A percentile compares a stretch with the other conserved stretches of the same genome.
These are phyloP conservation scores for Brachypodium distachyon DNA, from an alignment of 202 grass and related monocot species.

Conservation along the genomic window DNA sequence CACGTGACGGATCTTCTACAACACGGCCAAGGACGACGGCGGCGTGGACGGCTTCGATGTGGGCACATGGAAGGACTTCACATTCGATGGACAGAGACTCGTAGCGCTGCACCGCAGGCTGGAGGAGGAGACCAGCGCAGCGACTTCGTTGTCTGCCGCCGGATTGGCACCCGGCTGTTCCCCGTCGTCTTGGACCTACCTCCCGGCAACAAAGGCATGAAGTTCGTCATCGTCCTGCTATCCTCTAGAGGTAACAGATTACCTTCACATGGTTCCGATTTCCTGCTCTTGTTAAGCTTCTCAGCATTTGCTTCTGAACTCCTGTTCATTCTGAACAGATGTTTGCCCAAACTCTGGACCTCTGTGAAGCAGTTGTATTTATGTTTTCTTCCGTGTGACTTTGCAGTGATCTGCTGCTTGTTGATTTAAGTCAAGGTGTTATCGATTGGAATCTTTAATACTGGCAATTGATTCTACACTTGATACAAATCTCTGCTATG, in stretches of 20 bases:
- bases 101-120: constrained; percentile 23
- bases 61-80: constrained; percentile 39
- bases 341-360: too few relatives aligned
- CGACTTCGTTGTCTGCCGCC: constrained; percentile 39
- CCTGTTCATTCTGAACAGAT: too few relatives aligned
- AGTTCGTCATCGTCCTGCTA: constrained; percentile 31
- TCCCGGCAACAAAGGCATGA: constrained; percentile 41
- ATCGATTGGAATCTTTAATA: too few relatives aligned
- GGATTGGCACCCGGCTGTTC: constrained; percentile 13
- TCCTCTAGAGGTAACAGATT: constrained; percentile 16
- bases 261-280: too few relatives aligned
- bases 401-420: too few relatives aligned
- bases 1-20: constrained; percentile 38
- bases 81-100: constrained; percentile 36
- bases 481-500: too few relatives aligned
- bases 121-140: constrained; percentile 12
- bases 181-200: constrained; percentile 43
- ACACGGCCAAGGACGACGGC: constrained; percentile 36
- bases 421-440: too few relatives aligned
- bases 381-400: not conserved
- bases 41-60: constrained; percentile 38
- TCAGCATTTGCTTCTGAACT: too few relatives aligned
- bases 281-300: not conserved
- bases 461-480: too few relatives aligned
- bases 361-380: not conserved